These are phyloP conservation scores for Cenchrus americanus DNA, from an alignment of 176 grass and related monocot species.

Conservation along the genomic window DNA sequence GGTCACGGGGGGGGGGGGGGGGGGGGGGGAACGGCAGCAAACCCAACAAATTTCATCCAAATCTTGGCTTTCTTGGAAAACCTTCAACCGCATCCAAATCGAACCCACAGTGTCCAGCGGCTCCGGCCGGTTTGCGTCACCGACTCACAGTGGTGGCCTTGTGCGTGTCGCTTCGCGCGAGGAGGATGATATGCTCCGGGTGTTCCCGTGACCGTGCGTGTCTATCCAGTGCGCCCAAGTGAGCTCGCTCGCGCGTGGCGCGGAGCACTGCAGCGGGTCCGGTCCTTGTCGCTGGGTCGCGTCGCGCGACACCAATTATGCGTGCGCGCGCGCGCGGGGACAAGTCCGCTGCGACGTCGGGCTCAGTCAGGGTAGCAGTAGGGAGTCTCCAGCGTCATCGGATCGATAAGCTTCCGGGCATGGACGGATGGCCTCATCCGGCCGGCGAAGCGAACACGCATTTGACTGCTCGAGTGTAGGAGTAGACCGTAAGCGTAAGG, in stretches of 20 bases:
- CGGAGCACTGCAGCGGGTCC: neutral
- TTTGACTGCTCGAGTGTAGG: neutral
- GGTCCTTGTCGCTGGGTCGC: neutral
- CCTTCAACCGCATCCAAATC: too few relatives aligned
- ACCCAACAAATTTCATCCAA: too few relatives aligned
- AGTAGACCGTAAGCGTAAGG: too few relatives aligned
- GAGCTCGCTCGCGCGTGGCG: neutral
- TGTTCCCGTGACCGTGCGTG: neutral
- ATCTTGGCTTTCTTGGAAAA: too few relatives aligned
- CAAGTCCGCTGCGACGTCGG: constrained; percentile 12
- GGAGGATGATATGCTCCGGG: too few relatives aligned
- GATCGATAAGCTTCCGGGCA: neutral
- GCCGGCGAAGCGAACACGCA: neutral
- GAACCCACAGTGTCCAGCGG: too few relatives aligned
- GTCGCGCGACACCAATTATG: neutral
- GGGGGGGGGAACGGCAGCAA: too few relatives aligned
- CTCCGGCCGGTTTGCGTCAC: too few relatives aligned
- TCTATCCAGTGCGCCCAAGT: neutral
- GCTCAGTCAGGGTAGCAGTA: neutral
- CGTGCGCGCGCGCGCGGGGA: neutral
- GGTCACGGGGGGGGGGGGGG: too few relatives aligned
- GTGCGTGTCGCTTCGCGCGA: neutral
- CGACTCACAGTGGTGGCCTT: neutral
- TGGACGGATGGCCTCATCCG: neutral
- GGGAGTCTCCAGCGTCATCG: neutral